Evolutionary conservation across 2,329 filamentous ascomycete genomes (phyloP), one percentile per base, ranked within the genome.

Genomic region (Fusarium circinatum): DNA sequence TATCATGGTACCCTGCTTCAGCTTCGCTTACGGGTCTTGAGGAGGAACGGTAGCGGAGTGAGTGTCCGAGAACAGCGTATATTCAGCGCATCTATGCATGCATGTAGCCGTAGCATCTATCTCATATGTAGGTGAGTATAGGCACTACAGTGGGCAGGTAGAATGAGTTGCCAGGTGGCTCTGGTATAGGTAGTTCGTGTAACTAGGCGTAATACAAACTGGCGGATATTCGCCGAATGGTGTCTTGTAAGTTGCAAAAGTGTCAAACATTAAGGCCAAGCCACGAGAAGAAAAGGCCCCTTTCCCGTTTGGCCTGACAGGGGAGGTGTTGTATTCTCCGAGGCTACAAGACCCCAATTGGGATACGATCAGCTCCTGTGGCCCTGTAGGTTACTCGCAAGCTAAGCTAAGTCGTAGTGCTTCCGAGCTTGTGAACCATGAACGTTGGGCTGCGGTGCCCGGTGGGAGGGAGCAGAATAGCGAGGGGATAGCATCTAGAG

Each of bases 341-440:
- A 71, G 62, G 39, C 34, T 63, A 49, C 41, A 55, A 65, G 58
- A 36, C 55, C 69, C 62, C 61, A 58, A 76, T 75, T 51, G 34
- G 74, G 75, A 54, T 77, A 63, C 60, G 73, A 76, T 77, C 75
- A 65, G 42, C 74, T 56, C 44, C 42, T 24, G 34, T 56, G 32
- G 49, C 49, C 64, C 48, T 70, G 56, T 49, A 56, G 44, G 42
- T 15, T 47, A 48, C 66, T 70, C 44, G 55, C 34, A 57, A 44
- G 30, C 54, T 49, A 68, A 45, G 52, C 66, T 64, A 70, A 55
- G 28, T 70, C 49, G 39, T 58, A 45, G 47, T 70, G 67, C 55
- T 65, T 41, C 66, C 55, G 45, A 54, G 58, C 34, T 32, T 52
- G 49, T 52, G 59, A 70, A 58, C 65, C 57, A 45, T 49, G 57